These are phyloP conservation scores for Gossypium schwendimanii DNA, from an alignment of 441 rosid genomes.

Conservation along the genomic window DNA sequence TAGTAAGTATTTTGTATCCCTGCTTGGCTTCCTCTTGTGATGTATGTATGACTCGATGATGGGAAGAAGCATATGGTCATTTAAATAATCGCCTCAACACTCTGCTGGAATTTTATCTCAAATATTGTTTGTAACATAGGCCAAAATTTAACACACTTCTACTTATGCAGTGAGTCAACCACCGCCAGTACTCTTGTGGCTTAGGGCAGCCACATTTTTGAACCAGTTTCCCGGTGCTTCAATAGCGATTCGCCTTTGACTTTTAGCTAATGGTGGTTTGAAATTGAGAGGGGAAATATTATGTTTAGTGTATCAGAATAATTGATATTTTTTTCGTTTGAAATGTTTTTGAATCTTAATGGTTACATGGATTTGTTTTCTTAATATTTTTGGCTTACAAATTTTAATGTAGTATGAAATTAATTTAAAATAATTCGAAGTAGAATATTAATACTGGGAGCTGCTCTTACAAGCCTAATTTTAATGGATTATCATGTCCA, in stretches of 20 bases:
- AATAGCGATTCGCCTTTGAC: not conserved
- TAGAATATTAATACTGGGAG: no score
- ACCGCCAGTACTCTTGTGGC: conserved; percentile 60
- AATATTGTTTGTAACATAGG: not conserved
- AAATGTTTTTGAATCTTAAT: not conserved
- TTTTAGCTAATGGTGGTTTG: not conserved
- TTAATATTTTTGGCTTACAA: not conserved
- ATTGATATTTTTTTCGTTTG: not conserved
- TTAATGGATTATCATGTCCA: no score
- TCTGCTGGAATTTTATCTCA: no score
- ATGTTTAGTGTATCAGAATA: conserved; percentile 6
- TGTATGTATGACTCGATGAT: not conserved
- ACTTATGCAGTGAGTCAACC: conserved; percentile 38
- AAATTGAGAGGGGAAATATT: not conserved
- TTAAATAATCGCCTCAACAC: no score
- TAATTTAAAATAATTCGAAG: no score
- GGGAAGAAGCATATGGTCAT: no score
- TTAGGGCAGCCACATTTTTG: conserved; percentile 10
- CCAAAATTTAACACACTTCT: not conserved
- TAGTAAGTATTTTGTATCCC: conserved; percentile 36
- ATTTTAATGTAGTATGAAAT: no score
- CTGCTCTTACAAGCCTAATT: no score
- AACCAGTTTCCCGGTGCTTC: not conserved
- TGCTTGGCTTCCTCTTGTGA: not conserved
- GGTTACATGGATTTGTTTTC: not conserved